phyloP scores from a whole-genome alignment of 2,329 filamentous ascomycete genomes.

The Endocalyx cinctus region DNA sequence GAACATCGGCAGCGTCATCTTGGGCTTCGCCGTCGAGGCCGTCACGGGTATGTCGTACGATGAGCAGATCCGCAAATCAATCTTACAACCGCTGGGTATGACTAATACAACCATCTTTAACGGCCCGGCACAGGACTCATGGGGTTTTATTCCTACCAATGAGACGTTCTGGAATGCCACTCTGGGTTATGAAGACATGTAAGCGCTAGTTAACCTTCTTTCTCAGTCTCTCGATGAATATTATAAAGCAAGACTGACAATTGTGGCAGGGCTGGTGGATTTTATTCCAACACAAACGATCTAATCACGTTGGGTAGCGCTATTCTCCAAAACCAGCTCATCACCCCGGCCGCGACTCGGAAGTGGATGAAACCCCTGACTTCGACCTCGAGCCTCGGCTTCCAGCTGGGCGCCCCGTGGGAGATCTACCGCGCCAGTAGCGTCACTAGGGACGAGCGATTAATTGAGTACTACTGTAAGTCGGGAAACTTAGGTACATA shows the following conservation, averaged over 20 bases:
- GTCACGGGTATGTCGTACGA: slow-evolving; percentile 20
- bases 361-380: slow-evolving; percentile 25
- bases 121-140: slow-evolving; percentile 12
- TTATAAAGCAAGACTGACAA: slow-evolving; percentile 2
- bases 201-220: slow-evolving; percentile 3
- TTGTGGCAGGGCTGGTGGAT: slow-evolving; percentile 16
- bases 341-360: slow-evolving; percentile 18
- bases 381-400: slow-evolving; percentile 22
- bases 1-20: slow-evolving; percentile 19
- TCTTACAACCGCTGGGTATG: slow-evolving; percentile 18
- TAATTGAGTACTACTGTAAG: slow-evolving; percentile 31
- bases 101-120: slow-evolving; percentile 21
- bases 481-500: slow-evolving; percentile 27
- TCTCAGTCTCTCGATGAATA: too few species aligned
- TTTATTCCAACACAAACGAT: slow-evolving; percentile 26
- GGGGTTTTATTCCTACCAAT: slow-evolving; percentile 21
- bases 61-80: slow-evolving; percentile 16
- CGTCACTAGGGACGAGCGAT: slow-evolving; percentile 22
- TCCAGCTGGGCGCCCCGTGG: slow-evolving; percentile 30
- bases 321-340: slow-evolving; percentile 20
- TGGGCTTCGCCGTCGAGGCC: slow-evolving; percentile 19
- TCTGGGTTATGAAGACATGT: slow-evolving; percentile 23
- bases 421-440: slow-evolving; percentile 28
- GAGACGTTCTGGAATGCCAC: slow-evolving; percentile 19
- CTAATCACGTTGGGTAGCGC: slow-evolving; percentile 20